A percentile compares a stretch with the other conserved stretches of the same genome.
phyloP scores from a whole-genome alignment of 176 grass and related monocot species.

The Oryza glumipatula region DNA sequence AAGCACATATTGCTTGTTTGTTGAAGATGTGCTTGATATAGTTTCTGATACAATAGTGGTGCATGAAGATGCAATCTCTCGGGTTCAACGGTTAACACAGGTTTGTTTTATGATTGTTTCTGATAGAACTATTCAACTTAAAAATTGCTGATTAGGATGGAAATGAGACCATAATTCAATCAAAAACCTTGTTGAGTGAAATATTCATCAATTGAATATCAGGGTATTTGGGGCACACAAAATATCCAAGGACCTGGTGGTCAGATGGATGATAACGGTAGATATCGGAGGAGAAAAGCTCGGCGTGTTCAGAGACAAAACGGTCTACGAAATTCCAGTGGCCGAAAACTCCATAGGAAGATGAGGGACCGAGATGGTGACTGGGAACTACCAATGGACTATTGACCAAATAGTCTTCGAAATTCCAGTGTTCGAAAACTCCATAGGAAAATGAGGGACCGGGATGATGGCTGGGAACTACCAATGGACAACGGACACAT shows the following conservation, averaged over 20 bases:
- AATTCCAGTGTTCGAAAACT: conserved; percentile 44
- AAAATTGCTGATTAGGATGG: background rate
- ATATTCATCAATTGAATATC: conserved; percentile 7
- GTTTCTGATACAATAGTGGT: conserved; percentile 76
- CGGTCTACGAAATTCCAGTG: conserved; percentile 30
- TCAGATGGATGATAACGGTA: conserved; percentile 49
- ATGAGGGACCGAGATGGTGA: conserved; percentile 49
- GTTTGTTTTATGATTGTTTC: conserved; percentile 40
- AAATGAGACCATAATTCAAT: background rate
- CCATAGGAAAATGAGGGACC: conserved; percentile 46
- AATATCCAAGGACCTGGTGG: conserved; percentile 50
- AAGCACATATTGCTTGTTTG: conserved; percentile 83
- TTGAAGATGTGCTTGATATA: conserved; percentile 87
- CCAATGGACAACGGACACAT: conserved; percentile 73
- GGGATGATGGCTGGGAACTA: conserved; percentile 74
- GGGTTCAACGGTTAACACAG: conserved; percentile 91
- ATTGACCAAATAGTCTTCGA: conserved; percentile 21
- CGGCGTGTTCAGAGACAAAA: conserved; percentile 29
- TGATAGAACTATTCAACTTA: conserved; percentile 16
- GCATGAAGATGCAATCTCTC: conserved; percentile 78
- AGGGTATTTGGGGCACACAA: conserved; percentile 81
- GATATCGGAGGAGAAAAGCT: conserved; percentile 44
- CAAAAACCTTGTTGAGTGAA: conserved; percentile 17
- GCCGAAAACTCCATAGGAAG: conserved; percentile 49
- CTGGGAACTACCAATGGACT: conserved; percentile 80